A percentile compares a stretch with the other conserved stretches of the same genome.
phyloP scores from a whole-genome alignment of 2,329 filamentous ascomycete species.

The Bipolaris sorokiniana region DNA sequence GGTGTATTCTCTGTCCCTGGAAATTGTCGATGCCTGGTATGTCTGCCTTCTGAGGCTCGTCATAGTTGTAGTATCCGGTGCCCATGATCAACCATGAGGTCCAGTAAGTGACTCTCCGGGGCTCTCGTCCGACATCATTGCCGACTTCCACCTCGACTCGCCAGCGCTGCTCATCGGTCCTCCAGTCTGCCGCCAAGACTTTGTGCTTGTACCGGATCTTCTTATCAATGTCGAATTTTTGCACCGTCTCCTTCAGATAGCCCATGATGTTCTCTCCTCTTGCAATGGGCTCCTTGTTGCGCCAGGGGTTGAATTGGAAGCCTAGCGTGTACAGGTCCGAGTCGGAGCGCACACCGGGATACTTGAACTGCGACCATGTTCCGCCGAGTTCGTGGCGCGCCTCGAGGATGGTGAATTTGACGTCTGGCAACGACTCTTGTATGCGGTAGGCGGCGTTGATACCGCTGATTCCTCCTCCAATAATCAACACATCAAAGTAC shows the following conservation, averaged over 20 bases:
- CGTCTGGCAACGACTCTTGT: slow-evolving; percentile 62
- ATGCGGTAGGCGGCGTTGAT: slow-evolving; percentile 78
- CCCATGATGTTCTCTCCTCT: slow-evolving; percentile 53
- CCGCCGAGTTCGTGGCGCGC: slow-evolving; percentile 70
- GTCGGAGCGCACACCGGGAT: slow-evolving; percentile 69
- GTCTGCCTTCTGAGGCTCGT: slow-evolving; percentile 62
- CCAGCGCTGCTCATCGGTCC: slow-evolving; percentile 58
- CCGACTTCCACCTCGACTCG: slow-evolving; percentile 44
- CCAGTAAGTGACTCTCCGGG: slow-evolving; percentile 45
- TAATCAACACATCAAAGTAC: slow-evolving; percentile 60
- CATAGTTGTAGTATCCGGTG: slow-evolving; percentile 77
- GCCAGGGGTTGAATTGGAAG: slow-evolving; percentile 75
- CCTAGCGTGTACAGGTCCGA: slow-evolving; percentile 59
- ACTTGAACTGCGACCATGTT: slow-evolving; percentile 80
- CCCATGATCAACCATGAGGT: slow-evolving; percentile 63
- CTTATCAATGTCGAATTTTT: slow-evolving; percentile 54
- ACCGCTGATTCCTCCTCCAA: slow-evolving; percentile 77
- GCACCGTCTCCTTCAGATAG: slow-evolving; percentile 54
- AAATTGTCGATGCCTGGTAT: slow-evolving; percentile 74
- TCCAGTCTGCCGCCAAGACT: slow-evolving; percentile 52
- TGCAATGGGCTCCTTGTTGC: slow-evolving; percentile 54
- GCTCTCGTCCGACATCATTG: slow-evolving; percentile 32
- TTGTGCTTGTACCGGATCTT: slow-evolving; percentile 54
- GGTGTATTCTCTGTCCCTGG: slow-evolving; percentile 67
- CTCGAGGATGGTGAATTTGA: slow-evolving; percentile 72